Evolutionary conservation across 768 basidiomycete genomes (phyloP), one percentile per base, ranked within the genome.

Genomic region (Kwoniella sp.): DNA sequence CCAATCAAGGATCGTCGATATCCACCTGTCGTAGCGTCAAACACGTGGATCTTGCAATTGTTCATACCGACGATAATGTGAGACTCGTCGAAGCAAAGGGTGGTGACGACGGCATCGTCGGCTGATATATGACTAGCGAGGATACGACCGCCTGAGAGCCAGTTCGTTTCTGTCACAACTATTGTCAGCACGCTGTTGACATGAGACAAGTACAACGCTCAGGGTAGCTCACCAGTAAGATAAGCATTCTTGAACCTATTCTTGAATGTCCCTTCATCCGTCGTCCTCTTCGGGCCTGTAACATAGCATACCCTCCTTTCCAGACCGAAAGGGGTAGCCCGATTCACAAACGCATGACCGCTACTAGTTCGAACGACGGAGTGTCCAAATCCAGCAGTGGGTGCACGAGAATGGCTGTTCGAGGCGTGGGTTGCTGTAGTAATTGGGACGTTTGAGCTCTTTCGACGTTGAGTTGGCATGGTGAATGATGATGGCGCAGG

Each of bases 61-160:
- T 90, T 90, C 68, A 96, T 88, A 0, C 91, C 93, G 21, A 93
- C 88, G 49, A 95, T 88, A 73, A 97, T 86, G 85, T 88, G 91
- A 49, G 89, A 85, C 13, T 83, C 79, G 79, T 95, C 91, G 53
- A 97, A 82, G 0, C 92, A 90, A 22, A 94, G 83, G 3, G 89
- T 90, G 0, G 95, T 96, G 26, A 97, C 90, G 29, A 91, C 88
- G 17, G 87, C 88, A 36, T 84, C 82, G 60, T 85, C 86, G 71
- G 81, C 76, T 33, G 78, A 77, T 60, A 78, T 80, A 73, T 91
- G 90, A 0, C 86, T 83, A 3, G 86, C 85, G 9, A 94, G 83
- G 2, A 92, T 77, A 8, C 83, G 83, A 1, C 91, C 91, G 1
- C 89, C 89, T 33, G 84, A 83, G 15, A 88, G 84, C 90, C 92